A percentile compares a stretch with the other conserved stretches of the same genome.
phyloP scores from a whole-genome alignment of 2,329 filamentous ascomycete genomes.

The Triangularia setosa region DNA sequence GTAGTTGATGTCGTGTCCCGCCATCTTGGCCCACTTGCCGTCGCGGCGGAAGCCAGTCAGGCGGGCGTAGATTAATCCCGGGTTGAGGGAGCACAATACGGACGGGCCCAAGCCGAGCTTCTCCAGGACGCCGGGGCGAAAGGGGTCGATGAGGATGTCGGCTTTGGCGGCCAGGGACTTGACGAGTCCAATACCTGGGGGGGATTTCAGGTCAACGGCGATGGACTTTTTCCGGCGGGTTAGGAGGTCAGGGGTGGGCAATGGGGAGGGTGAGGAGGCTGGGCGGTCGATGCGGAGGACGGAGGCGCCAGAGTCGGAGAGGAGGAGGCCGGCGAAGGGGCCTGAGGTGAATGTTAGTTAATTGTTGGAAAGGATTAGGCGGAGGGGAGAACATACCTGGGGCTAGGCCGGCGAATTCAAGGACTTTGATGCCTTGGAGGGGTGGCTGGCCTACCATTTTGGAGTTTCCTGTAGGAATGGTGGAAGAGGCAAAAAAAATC shows the following conservation, averaged over 20 bases:
- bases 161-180: slow-evolving; percentile 57
- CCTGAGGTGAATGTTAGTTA: slow-evolving; percentile 44
- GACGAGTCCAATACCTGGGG: slow-evolving; percentile 60
- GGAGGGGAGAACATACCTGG: slow-evolving; percentile 34
- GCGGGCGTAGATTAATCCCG: slow-evolving; percentile 72
- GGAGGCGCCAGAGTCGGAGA: slow-evolving; percentile 83
- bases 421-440: slow-evolving; percentile 51
- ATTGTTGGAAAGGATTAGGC: neutral
- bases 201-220: slow-evolving; percentile 70
- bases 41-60: slow-evolving; percentile 89
- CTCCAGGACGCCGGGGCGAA: slow-evolving; percentile 86
- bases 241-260: slow-evolving; percentile 63
- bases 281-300: slow-evolving; percentile 81
- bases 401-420: slow-evolving; percentile 59
- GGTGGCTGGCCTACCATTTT: slow-evolving; percentile 39
- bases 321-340: slow-evolving; percentile 82
- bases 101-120: slow-evolving; percentile 73
- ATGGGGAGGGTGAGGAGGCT: slow-evolving; percentile 35
- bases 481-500: neutral
- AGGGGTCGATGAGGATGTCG: slow-evolving; percentile 89
- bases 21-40: slow-evolving; percentile 82
- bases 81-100: slow-evolving; percentile 64
- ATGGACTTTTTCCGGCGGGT: slow-evolving; percentile 79
- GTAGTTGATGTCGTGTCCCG: slow-evolving; percentile 95
- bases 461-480: neutral